These are phyloP conservation scores for Taphrina betulina DNA, from an alignment of 1,139 yeast genomes.

Conservation along the genomic window DNA sequence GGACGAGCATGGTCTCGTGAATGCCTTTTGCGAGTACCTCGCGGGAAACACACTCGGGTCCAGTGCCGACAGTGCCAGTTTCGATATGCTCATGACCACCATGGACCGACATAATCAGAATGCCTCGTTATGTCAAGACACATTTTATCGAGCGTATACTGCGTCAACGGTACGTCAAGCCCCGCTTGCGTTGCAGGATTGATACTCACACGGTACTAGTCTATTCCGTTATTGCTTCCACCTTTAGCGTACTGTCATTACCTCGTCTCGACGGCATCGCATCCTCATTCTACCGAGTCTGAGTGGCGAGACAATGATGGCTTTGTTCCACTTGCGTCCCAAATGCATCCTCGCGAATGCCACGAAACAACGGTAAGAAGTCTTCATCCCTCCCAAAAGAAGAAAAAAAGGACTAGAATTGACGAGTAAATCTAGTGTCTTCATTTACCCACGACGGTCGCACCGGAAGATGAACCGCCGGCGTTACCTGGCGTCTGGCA, in stretches of 20 bases:
- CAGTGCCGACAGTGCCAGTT: slow-evolving; percentile 24
- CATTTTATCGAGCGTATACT: slow-evolving; percentile 24
- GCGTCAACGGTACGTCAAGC: slow-evolving; percentile 11
- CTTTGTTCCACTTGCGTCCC: slow-evolving; percentile 14
- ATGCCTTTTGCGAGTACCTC: not conserved
- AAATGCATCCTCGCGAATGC: slow-evolving; percentile 22
- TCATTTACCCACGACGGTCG: not conserved
- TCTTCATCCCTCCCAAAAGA: not conserved
- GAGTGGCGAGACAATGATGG: slow-evolving; percentile 30
- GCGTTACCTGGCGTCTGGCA: slow-evolving; percentile 28
- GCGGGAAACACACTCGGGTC: slow-evolving; percentile 5
- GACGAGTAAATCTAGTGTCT: slow-evolving; percentile 2
- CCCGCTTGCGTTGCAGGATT: not conserved
- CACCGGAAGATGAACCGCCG: slow-evolving; percentile 12
- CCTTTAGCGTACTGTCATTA: slow-evolving; percentile 26
- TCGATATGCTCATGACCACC: slow-evolving; percentile 14
- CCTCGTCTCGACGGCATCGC: slow-evolving; percentile 11
- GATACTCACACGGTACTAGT: not conserved
- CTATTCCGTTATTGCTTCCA: slow-evolving; percentile 13
- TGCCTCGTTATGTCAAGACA: not conserved
- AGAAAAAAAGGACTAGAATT: not conserved
- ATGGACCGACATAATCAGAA: slow-evolving; percentile 15
- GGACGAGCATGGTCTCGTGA: not conserved
- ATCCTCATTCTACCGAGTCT: not conserved
- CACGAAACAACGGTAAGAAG: slow-evolving; percentile 7